Base-by-base conservation (phyloP, 495 filamentous ascomycete genomes). In the Aspergillus conjunctus region DNA sequence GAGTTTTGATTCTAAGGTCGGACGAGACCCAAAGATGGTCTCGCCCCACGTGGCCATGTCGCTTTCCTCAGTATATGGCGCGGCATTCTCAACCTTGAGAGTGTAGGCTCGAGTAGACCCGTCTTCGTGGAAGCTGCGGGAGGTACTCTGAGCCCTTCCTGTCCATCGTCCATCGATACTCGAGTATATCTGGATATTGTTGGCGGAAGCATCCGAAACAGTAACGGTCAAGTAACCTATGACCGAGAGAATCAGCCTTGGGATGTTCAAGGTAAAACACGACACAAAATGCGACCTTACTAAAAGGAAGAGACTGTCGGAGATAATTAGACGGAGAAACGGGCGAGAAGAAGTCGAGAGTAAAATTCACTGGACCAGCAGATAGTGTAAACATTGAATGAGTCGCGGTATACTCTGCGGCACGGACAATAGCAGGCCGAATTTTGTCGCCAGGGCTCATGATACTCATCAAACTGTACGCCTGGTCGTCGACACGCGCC, bases 311-410 rank as follows among this genome's bases (percentile, higher is more conserved):
- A 31, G 89, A 87, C 71, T 96, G 92, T 59, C 90, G 82, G 43
- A 93, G 67, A 18, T 91, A 92, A 54, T 91, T 92, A 0, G 88
- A 87, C 1, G 91, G 89, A 0, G 92, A 93, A n/a, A 96, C 87
- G 0, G 92, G 92, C 14, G 91, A 93, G 54, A 93, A 82, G 71
- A 95, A 96, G 22, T 82, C 81, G 37, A 83, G 59, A 0, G 66
- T 73, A 22, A 82, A 66, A 4, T 32, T 69, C n/a, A 77, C 72
- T 7, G 57, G 32, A 0, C 80, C 81, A 20, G 79, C 78, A 31
- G 66, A 62, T 14, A 83, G 69, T 22, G 68, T 71, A 56, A 81
- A 80, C 12, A 73, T 62, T 9, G 75, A 77, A 60, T 79, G 80
- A 2, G 78, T 82, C 7, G 78, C 68, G 1, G 78, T 82, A 65